These are phyloP conservation scores for Trametes coccinea DNA, from an alignment of 768 basidiomycete species.

Conservation along the genomic window DNA sequence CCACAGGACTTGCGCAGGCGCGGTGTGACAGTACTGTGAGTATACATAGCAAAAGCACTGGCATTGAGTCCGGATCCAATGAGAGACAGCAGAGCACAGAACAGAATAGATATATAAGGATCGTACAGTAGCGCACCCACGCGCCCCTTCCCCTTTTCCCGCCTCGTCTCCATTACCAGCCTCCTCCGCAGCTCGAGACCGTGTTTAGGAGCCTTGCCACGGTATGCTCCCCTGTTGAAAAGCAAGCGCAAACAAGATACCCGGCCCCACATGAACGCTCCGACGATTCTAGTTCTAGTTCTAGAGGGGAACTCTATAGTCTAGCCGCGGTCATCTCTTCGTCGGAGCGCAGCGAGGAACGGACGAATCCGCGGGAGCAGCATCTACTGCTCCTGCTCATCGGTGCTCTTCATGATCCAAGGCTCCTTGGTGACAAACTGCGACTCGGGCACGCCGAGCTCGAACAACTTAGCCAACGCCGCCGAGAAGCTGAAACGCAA, in stretches of 20 bases:
- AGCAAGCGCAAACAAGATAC: too few species aligned
- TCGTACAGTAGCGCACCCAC: constrained; percentile 6
- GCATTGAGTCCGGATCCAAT: background rate
- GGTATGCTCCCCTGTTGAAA: too few species aligned
- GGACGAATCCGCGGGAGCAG: background rate
- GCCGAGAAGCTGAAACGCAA: constrained; percentile 68
- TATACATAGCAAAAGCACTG: background rate
- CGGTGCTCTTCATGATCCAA: constrained; percentile 65
- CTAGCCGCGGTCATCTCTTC: constrained; percentile 2
- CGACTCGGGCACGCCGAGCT: constrained; percentile 85
- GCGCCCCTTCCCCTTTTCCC: background rate
- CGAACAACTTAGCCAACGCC: constrained; percentile 77
- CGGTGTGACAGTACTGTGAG: background rate
- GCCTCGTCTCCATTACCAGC: background rate
- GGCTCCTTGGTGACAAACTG: constrained; percentile 76
- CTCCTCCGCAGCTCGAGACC: background rate
- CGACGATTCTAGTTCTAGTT: background rate
- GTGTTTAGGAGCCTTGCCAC: background rate
- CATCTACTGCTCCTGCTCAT: constrained; percentile 42
- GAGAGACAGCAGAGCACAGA: background rate
- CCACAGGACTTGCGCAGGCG: too few species aligned
- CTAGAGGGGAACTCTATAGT: constrained; percentile 18
- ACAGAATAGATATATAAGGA: constrained; percentile 1
- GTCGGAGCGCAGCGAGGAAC: background rate
- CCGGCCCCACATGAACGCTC: background rate